A percentile compares a stretch with the other conserved stretches of the same genome.
phyloP scores from a whole-genome alignment of 331 rosid genomes.

The Acacia concinna region DNA sequence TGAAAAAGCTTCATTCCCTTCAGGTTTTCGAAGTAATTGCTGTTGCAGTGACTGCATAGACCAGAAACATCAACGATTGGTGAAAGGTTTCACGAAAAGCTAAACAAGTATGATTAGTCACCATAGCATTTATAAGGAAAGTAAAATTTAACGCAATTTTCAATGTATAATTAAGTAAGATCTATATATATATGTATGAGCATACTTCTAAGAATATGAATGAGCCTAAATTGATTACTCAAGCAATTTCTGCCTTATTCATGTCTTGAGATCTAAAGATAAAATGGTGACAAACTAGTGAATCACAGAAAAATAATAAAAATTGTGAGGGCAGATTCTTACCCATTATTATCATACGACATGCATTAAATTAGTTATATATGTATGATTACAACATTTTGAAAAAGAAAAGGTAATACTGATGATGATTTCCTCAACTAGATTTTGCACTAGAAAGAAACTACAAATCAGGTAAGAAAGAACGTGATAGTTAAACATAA shows the following conservation, averaged over 20 bases:
- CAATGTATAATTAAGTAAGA: background rate
- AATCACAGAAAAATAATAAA: constrained; percentile 4
- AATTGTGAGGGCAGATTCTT: constrained; percentile 10
- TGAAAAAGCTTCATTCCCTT: constrained; percentile 75
- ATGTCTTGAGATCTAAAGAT: background rate
- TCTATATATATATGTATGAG: constrained; percentile 4
- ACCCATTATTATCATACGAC: constrained; percentile 17
- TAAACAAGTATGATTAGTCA: constrained; percentile 31
- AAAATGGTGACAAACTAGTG: background rate
- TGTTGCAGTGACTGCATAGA: constrained; percentile 75
- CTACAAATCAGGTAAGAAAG: constrained; percentile 8
- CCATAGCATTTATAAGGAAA: constrained; percentile 56
- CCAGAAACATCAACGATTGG: constrained; percentile 2
- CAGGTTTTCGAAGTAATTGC: constrained; percentile 81
- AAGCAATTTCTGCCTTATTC: constrained; percentile 15
- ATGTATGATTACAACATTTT: constrained; percentile 16
- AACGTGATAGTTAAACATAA: constrained; percentile 21
- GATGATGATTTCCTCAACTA: constrained; percentile 24
- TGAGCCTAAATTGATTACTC: constrained; percentile 5
- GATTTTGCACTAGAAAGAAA: constrained; percentile 22
- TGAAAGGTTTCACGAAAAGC: constrained; percentile 18
- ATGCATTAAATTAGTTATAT: constrained; percentile 18
- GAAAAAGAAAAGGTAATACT: constrained; percentile 26
- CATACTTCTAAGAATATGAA: constrained; percentile 1
- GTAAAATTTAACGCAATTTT: constrained; percentile 35